Percentiles rank a stretch among this genome's conserved stretches.
phyloP scores from a whole-genome alignment of 495 filamentous ascomycete species.

The Patellaria atrata region DNA sequence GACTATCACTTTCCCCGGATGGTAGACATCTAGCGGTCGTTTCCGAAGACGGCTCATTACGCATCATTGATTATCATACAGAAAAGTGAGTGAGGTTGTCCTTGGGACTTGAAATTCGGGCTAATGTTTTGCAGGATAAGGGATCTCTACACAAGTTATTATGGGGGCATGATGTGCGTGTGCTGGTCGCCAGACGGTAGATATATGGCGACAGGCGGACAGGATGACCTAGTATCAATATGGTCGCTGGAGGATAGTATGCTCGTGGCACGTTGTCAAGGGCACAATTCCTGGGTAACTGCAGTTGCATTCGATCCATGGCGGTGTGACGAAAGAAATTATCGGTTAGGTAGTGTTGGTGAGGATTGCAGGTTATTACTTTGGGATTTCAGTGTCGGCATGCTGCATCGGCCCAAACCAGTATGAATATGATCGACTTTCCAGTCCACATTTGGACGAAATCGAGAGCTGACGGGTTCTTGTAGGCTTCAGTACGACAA shows the following conservation, averaged over 20 bases:
- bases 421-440: conserved; percentile 35
- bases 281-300: conserved; percentile 91
- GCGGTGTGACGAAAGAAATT: conserved; percentile 88
- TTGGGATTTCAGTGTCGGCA: conserved; percentile 96
- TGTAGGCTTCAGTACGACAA: conserved; percentile 37
- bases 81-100: conserved; percentile 67
- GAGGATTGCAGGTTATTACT: conserved; percentile 81
- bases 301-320: conserved; percentile 89
- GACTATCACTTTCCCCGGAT: conserved; percentile 81
- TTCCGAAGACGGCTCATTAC: conserved; percentile 77
- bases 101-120: conserved; percentile 1
- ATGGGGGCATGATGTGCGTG: conserved; percentile 80
- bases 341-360: conserved; percentile 88
- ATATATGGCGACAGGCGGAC: conserved; percentile 88
- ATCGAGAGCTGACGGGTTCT: not conserved
- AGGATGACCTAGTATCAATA: conserved; percentile 88
- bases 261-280: conserved; percentile 83
- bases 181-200: conserved; percentile 97
- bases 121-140: conserved; percentile 42
- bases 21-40: conserved; percentile 77
- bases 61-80: conserved; percentile 79
- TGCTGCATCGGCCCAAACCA: conserved; percentile 79
- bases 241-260: conserved; percentile 75
- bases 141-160: conserved; percentile 79
- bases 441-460: no score